Percentiles rank a stretch among this genome's conserved stretches.
Evolutionary conservation across 768 basidiomycete genomes (phyloP).

Genomic region (Coprinopsis cinerea): DNA sequence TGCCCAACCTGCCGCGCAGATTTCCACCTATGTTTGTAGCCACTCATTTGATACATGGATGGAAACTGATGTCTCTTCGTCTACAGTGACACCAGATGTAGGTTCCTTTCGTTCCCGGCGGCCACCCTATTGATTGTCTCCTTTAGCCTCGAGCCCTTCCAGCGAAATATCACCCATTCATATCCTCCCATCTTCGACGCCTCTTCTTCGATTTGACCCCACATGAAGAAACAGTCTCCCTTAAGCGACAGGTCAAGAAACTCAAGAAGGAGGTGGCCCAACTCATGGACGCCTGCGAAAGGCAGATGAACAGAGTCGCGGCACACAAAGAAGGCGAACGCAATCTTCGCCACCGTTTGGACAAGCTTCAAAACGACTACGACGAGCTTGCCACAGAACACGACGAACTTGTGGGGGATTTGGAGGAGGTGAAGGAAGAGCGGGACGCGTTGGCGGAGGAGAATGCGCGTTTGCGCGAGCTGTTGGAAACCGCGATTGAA

Average conservation of each 20-base stretch:
- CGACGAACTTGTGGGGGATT: too few relatives aligned
- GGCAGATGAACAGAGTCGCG: too few relatives aligned
- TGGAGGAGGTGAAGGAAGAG: too few relatives aligned
- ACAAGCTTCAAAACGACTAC: too few relatives aligned
- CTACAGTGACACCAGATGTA: constrained; percentile 38
- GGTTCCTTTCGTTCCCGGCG: constrained; percentile 25
- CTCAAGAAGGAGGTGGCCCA: too few relatives aligned
- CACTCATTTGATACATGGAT: background rate
- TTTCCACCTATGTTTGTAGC: constrained; percentile 46
- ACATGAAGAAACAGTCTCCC: background rate
- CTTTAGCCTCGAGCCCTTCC: constrained; percentile 31
- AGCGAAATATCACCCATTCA: constrained; percentile 36
- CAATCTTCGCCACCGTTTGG: too few relatives aligned
- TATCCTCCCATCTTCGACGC: constrained; percentile 33
- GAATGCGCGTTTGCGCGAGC: too few relatives aligned
- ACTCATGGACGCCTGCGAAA: too few relatives aligned
- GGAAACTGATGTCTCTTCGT: background rate
- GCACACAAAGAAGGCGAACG: too few relatives aligned
- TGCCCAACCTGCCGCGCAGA: constrained; percentile 55
- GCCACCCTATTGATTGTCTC: constrained; percentile 6
- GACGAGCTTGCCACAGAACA: too few relatives aligned
- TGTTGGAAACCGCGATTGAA: too few relatives aligned
- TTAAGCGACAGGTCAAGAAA: background rate
- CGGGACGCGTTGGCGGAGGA: too few relatives aligned
- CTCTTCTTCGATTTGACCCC: constrained; percentile 13